Conservation (phyloP, 805 yeast genomes). For the Metschnikowia arizonensis region DNA sequence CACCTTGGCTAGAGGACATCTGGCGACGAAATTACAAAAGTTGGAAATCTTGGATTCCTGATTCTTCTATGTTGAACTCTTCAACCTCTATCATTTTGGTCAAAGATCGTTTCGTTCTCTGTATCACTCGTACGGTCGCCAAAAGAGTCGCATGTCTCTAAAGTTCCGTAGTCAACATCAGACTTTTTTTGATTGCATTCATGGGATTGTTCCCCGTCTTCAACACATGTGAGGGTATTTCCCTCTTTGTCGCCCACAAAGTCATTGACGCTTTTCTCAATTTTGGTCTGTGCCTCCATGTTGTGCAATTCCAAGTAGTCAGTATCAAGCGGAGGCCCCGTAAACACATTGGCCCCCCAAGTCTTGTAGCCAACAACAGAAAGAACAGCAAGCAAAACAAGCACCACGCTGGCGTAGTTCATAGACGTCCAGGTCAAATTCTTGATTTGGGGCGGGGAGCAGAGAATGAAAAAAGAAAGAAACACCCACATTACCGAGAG, state of each 20-base stretch:
- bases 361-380: conserved; percentile 48
- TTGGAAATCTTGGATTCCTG: no score
- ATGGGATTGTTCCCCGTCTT: neutral
- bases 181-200: neutral
- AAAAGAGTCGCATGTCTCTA: neutral
- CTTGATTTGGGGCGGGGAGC: conserved; percentile 62
- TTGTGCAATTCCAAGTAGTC: conserved; percentile 39
- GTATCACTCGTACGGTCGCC: neutral
- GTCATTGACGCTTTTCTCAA: conserved; percentile 4
- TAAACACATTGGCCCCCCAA: conserved; percentile 63
- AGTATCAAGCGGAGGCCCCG: conserved; percentile 55
- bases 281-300: conserved; percentile 21
- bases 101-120: conserved; percentile 1
- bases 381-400: conserved; percentile 43
- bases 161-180: neutral
- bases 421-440: conserved; percentile 37
- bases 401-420: conserved; percentile 68
- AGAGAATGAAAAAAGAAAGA: conserved; percentile 56
- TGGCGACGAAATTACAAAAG: no score
- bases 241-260: conserved; percentile 10
- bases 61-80: neutral
- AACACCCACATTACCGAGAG: conserved; percentile 58
- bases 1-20: no score
- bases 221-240: no score
- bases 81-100: neutral